These are phyloP conservation scores for Rhazya stricta DNA, from an alignment of 257 asterid species.

Conservation along the genomic window DNA sequence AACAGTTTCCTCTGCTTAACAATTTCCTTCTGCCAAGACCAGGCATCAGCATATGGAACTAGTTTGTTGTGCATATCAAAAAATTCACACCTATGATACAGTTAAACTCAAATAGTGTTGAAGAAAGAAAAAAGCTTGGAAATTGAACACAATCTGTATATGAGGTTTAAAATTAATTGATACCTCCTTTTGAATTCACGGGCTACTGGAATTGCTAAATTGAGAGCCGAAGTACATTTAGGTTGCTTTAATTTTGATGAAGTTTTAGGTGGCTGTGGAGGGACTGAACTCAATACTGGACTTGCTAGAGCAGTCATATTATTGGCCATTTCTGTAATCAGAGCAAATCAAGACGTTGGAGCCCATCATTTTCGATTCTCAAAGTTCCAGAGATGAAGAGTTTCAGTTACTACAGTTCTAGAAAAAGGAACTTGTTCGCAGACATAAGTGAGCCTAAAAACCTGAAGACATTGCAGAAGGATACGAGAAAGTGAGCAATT, in stretches of 20 bases:
- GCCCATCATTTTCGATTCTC: too few relatives aligned
- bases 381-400: not conserved
- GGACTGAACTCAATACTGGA: constrained; percentile 14
- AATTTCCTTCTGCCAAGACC: constrained; percentile 83
- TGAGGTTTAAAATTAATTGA: not conserved
- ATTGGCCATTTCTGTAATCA: not conserved
- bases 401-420: not conserved
- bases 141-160: not conserved
- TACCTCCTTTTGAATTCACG: constrained; percentile 37
- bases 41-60: constrained; percentile 72
- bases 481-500: not conserved
- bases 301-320: constrained; percentile 2
- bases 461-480: not conserved
- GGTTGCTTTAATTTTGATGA: constrained; percentile 14
- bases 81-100: constrained; percentile 42
- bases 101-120: not conserved
- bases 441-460: not conserved
- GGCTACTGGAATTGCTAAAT: constrained; percentile 9
- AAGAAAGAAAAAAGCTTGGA: not conserved
- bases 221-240: not conserved
- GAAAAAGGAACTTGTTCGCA: not conserved
- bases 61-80: constrained; percentile 59
- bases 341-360: not conserved
- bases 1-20: constrained; percentile 48
- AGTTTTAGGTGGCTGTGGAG: constrained; percentile 9